These are phyloP conservation scores for Ceratobasidium sp. DNA, from an alignment of 1,284 basidiomycete species.

Conservation along the genomic window DNA sequence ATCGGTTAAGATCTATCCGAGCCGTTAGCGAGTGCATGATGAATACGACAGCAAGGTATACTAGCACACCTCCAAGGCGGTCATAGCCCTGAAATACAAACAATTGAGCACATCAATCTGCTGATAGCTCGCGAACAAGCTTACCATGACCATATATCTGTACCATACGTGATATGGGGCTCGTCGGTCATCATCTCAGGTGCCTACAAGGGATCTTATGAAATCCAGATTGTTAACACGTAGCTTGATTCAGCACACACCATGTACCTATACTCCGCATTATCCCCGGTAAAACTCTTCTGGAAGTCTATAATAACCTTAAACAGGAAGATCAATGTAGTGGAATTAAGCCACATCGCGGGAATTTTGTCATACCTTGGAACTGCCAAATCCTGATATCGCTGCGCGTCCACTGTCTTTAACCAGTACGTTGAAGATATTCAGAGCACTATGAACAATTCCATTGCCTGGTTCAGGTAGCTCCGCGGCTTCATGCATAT, in stretches of 20 bases:
- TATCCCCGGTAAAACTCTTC: constrained; percentile 35
- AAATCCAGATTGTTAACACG: background rate
- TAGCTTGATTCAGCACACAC: background rate
- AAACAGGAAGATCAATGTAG: too few species aligned
- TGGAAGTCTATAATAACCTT: constrained; percentile 29
- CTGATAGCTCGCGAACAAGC: too few species aligned
- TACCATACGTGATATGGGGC: too few species aligned
- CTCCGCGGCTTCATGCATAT: constrained; percentile 23
- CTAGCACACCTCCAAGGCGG: too few species aligned
- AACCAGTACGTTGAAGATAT: constrained; percentile 33
- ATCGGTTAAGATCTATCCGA: too few species aligned
- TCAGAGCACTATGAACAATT: constrained; percentile 34
- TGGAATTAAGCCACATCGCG: too few species aligned
- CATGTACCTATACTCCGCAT: constrained; percentile 39
- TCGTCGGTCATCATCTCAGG: too few species aligned
- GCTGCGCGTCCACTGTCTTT: constrained; percentile 35
- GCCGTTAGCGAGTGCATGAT: too few species aligned
- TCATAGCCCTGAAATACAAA: too few species aligned
- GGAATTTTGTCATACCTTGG: constrained; percentile 15
- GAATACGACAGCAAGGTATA: too few species aligned
- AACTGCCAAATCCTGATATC: constrained; percentile 39
- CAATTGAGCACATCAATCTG: background rate
- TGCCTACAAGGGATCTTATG: background rate
- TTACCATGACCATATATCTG: too few species aligned
- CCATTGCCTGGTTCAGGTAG: constrained; percentile 4